These are phyloP conservation scores for Graphilbum ipis-grandicollis DNA, from an alignment of 2,329 filamentous ascomycete species.

Conservation along the genomic window DNA sequence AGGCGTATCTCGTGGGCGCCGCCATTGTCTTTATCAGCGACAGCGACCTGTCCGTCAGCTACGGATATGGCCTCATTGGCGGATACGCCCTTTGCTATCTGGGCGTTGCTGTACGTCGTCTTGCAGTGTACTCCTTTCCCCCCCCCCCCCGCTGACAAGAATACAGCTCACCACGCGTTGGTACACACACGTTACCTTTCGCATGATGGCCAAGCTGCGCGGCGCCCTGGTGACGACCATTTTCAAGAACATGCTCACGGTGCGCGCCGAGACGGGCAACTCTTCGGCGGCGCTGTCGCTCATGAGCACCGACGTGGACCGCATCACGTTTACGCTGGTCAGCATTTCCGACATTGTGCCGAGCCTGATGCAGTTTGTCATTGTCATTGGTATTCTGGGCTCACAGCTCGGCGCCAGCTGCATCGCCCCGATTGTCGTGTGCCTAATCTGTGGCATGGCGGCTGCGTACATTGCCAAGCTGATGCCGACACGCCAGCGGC, in stretches of 20 bases:
- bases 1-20: constrained; percentile 6
- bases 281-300: constrained; percentile 16
- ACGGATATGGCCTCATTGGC: constrained; percentile 9
- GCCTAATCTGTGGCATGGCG: constrained; percentile 23
- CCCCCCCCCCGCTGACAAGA: neutral
- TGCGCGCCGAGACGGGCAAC: constrained; percentile 6
- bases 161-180: constrained; percentile 5
- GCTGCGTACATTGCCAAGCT: constrained; percentile 21
- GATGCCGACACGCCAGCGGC: constrained; percentile 17
- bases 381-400: constrained; percentile 21
- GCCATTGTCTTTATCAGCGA: constrained; percentile 4
- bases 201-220: constrained; percentile 6
- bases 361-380: constrained; percentile 20
- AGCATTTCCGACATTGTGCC: constrained; percentile 27
- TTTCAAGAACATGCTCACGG: constrained; percentile 6
- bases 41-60: neutral
- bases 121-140: neutral
- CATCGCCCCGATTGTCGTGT: constrained; percentile 22
- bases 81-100: constrained; percentile 4
- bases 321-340: constrained; percentile 14
- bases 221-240: constrained; percentile 6
- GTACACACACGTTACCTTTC: constrained; percentile 7
- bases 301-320: constrained; percentile 22
- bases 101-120: constrained; percentile 5
- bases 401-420: constrained; percentile 23